Evolutionary conservation across 805 yeast genomes (phyloP).

Genomic region (Metschnikowia aberdeeniae): DNA sequence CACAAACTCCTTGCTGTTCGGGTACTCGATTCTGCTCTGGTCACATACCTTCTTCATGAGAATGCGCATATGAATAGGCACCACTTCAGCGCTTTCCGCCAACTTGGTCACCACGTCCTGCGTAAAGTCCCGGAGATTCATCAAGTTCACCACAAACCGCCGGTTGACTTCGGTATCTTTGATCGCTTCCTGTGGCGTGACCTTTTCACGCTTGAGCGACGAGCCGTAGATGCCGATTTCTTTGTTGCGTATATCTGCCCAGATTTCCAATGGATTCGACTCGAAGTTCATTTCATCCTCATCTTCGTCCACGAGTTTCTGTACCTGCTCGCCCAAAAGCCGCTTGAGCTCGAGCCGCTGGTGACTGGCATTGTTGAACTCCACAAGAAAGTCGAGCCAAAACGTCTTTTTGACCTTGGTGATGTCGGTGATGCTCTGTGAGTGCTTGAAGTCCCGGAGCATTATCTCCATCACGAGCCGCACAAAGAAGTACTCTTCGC

Average conservation of each 20-base stretch:
- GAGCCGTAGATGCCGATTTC: slow-evolving; percentile 34
- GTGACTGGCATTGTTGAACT: slow-evolving; percentile 44
- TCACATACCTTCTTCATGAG: slow-evolving; percentile 32
- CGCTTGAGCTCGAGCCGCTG: slow-evolving; percentile 45
- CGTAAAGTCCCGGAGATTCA: slow-evolving; percentile 65
- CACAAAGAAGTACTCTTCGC: slow-evolving; percentile 70
- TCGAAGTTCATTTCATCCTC: slow-evolving; percentile 63
- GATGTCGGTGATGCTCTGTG: slow-evolving; percentile 31
- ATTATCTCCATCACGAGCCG: slow-evolving; percentile 51
- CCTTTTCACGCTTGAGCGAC: slow-evolving; percentile 29
- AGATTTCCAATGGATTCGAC: slow-evolving; percentile 69
- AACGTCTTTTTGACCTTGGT: slow-evolving; percentile 33
- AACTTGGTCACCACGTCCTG: slow-evolving; percentile 57
- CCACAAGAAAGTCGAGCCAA: slow-evolving; percentile 45
- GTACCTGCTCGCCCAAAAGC: slow-evolving; percentile 36
- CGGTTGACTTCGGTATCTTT: slow-evolving; percentile 70
- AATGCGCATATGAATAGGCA: slow-evolving; percentile 36
- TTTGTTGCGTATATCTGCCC: slow-evolving; percentile 34
- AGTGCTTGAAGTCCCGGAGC: slow-evolving; percentile 35
- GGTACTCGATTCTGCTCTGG: slow-evolving; percentile 45
- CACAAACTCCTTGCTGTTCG: slow-evolving; percentile 56
- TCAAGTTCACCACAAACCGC: slow-evolving; percentile 69
- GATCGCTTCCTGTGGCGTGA: slow-evolving; percentile 66
- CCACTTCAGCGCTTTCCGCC: slow-evolving; percentile 34
- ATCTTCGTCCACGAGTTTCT: slow-evolving; percentile 40